Base-by-base conservation (phyloP, 1,284 basidiomycete genomes). In the Porodaedalea pini region DNA sequence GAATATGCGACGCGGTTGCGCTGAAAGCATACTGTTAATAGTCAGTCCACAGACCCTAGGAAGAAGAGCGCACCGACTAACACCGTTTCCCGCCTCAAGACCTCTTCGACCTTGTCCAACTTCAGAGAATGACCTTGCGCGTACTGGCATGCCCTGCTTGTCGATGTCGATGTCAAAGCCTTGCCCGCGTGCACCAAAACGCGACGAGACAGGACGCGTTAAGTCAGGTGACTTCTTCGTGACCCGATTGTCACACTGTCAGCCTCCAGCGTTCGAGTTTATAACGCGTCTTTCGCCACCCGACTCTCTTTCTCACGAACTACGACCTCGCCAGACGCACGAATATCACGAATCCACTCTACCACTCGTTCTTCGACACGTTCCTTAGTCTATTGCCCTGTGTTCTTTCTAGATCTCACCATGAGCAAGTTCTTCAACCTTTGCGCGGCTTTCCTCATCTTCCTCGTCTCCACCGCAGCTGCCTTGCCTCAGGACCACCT, bases 401-500 rank as follows among this genome's bases (percentile, higher is more conserved):
- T 25, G 31, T 34, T 13, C 36, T 19, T 11, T 19, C 7, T 31
- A 25, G 11, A 5, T 32, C 44, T 44, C 25, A 56, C 31, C 7
- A 45, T 57, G 49, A 31, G 17, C 49, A 57, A 51, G 17, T 37
- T 51, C 29, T 23, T 52, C 40, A 21, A 10, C 15, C 49, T 57
- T 39, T 36, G 41, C 23, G 45, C 37, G 34, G 11, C 49, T 51
- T 34, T 45, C 23, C 36, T 39, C 36, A 29, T 37, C 44, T 32
- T 47, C 40, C 31, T 57, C 29, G 56, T 47, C 6, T 41, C 49
- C 23, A 31, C 55, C 21, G 55, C 37, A 19, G 17, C 41, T 32
- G 48, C 56, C 27, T n/a, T 50, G 15, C 49, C 56, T 15, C 56
- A 51, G 44, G 48, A 32, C 17, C 25, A 41, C n/a, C 47, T 44